Evolutionary conservation across 495 filamentous ascomycete genomes (phyloP), one percentile per base, ranked within the genome.

Genomic region (Xylaria palmicola): DNA sequence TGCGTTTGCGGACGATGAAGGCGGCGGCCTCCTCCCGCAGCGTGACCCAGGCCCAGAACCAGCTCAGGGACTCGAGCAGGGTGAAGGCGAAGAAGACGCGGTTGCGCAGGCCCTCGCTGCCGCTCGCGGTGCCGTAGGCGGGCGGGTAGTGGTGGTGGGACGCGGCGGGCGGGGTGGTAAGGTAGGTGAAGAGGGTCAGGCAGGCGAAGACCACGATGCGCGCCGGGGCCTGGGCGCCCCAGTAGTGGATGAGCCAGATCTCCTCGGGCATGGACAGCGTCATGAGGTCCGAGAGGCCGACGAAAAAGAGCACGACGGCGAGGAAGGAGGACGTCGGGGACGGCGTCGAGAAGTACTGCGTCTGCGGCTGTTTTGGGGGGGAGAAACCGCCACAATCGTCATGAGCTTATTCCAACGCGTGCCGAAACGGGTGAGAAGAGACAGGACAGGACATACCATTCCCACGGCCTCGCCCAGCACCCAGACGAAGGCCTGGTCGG

Each of bases 381-480:
- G n/a, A n/a, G 27, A 44, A 26, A 8, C 32, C 6, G 22, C 62
- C 26, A 22, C 37, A 62, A n/a, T 27, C 27, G 15, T 12, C 50
- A 44, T 49, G 59, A 41, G 47, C 24, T 65, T 48, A 32, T 34
- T 34, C 34, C 51, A 19, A 22, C n/a, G n/a, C 13, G 47, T 24
- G 9, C 1, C 30, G 15, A 15, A 17, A 6, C 24, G 54, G 49
- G 29, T 24, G 37, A 29, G 43, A 50, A 24, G 41, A 45, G 52
- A 30, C 43, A 49, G 34, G 53, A 26, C 45, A 56, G 32, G 36
- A 70, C 78, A 32, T 84, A 90, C 89, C 61, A 95, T 81, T 60
- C 85, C 82, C 84, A 94, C 86, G 43, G 90, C 81, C 71, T 94
- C 91, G 43, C 92, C 92, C 13, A 96, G 75, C 41, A 97, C 83